phyloP scores from a whole-genome alignment of 495 filamentous ascomycete genomes.

The Lasiosphaeria miniovina region DNA sequence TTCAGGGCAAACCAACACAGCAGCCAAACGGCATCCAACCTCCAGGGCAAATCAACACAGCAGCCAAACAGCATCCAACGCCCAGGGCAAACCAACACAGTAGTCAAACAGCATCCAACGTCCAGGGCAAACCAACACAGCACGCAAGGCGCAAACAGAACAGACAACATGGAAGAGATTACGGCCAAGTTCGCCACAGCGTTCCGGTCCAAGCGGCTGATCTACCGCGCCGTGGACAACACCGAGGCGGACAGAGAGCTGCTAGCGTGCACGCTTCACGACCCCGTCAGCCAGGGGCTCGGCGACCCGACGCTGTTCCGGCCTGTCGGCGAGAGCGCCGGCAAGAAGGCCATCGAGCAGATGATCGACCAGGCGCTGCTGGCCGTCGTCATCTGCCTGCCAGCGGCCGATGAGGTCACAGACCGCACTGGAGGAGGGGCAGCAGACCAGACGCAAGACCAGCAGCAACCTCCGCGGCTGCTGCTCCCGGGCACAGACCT shows the following conservation, averaged over 20 bases:
- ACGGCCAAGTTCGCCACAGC: slow-evolving; percentile 7
- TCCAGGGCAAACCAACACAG: not conserved
- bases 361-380: slow-evolving; percentile 25
- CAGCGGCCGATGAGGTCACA: not conserved
- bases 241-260: slow-evolving; percentile 20
- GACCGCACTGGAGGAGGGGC: not conserved
- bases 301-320: slow-evolving; percentile 19
- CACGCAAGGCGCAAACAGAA: not conserved
- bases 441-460: not conserved
- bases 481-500: not conserved
- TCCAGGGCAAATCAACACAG: not conserved
- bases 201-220: slow-evolving; percentile 31
- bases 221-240: slow-evolving; percentile 33
- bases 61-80: too few relatives aligned
- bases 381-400: slow-evolving; percentile 33
- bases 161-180: slow-evolving; percentile 7
- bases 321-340: not conserved
- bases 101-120: not conserved
- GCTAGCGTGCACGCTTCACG: slow-evolving; percentile 5
- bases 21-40: not conserved
- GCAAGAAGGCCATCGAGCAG: not conserved
- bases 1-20: not conserved
- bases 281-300: slow-evolving; percentile 14
- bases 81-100: not conserved
- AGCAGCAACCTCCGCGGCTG: not conserved